These are phyloP conservation scores for Suillus fuscotomentosus DNA, from an alignment of 768 basidiomycete genomes.

Conservation along the genomic window DNA sequence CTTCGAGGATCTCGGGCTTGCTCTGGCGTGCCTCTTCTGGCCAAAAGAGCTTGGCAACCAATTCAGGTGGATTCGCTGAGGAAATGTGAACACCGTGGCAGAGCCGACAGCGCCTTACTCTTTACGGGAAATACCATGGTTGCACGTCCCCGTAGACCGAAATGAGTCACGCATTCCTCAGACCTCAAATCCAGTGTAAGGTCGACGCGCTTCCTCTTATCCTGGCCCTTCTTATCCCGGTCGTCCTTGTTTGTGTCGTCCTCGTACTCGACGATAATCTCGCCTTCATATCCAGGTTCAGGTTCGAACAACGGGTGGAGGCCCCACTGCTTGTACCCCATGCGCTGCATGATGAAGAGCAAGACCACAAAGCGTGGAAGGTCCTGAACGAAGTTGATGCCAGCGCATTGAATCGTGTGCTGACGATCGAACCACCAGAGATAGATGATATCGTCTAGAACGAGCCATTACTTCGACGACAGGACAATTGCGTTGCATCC, in stretches of 20 bases:
- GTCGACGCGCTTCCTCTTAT: background rate
- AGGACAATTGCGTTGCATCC: background rate
- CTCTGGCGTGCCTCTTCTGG: background rate
- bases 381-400: conserved; percentile 5
- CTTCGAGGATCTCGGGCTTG: background rate
- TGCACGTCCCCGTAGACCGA: background rate
- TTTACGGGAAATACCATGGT: background rate
- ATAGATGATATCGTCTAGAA: background rate
- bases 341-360: conserved; percentile 3
- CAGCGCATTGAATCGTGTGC: background rate
- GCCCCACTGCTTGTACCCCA: conserved; percentile 1
- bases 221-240: background rate
- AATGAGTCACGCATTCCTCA: background rate
- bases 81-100: background rate
- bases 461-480: background rate
- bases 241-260: background rate
- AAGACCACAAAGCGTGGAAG: conserved; percentile 5
- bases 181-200: background rate
- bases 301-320: background rate
- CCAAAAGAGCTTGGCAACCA: background rate
- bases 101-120: background rate
- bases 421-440: conserved; percentile 4
- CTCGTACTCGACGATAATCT: background rate
- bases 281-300: background rate
- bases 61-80: background rate